Evolutionary conservation across 176 grass and related monocot species (phyloP).

Genomic region (Panicum miliaceum): DNA sequence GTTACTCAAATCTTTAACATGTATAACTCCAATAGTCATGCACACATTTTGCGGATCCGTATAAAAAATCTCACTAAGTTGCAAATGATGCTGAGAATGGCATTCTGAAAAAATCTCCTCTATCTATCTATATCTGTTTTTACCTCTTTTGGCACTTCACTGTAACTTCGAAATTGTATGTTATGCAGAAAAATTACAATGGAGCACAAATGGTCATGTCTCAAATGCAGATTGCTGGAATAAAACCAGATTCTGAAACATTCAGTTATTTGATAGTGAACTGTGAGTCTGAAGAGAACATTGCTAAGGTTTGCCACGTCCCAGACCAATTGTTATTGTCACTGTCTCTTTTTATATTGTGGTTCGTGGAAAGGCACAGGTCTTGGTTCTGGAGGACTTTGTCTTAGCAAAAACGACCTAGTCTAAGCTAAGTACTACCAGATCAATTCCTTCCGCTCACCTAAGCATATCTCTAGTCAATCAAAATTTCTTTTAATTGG

Average conservation of each 20-base stretch:
- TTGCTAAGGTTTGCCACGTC: conserved; percentile 73
- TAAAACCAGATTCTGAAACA: conserved; percentile 91
- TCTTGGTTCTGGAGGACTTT: conserved; percentile 22
- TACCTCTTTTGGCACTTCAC: neutral
- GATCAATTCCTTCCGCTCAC: conserved; percentile 2
- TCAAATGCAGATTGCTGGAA: conserved; percentile 72
- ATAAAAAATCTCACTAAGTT: conserved; percentile 30
- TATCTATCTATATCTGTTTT: neutral
- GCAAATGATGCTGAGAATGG: conserved; percentile 17
- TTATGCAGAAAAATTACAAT: conserved; percentile 76
- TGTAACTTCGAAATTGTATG: conserved; percentile 29
- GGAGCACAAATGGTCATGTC: conserved; percentile 67
- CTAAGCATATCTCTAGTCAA: conserved; percentile 29
- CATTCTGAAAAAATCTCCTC: neutral
- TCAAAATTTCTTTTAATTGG: conserved; percentile 28
- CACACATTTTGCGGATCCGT: neutral
- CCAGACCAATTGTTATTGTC: conserved; percentile 29
- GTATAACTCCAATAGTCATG: neutral
- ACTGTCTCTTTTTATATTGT: conserved; percentile 39
- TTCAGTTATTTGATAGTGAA: conserved; percentile 88
- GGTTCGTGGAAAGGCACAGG: conserved; percentile 18
- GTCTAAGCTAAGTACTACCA: conserved; percentile 1
- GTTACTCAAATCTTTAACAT: conserved; percentile 17
- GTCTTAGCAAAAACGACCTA: conserved; percentile 24
- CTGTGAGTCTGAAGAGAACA: conserved; percentile 73